Evolutionary conservation across 805 yeast genomes (phyloP), one percentile per base, ranked within the genome.

Genomic region (Vanderwaltozyma yarrowii): DNA sequence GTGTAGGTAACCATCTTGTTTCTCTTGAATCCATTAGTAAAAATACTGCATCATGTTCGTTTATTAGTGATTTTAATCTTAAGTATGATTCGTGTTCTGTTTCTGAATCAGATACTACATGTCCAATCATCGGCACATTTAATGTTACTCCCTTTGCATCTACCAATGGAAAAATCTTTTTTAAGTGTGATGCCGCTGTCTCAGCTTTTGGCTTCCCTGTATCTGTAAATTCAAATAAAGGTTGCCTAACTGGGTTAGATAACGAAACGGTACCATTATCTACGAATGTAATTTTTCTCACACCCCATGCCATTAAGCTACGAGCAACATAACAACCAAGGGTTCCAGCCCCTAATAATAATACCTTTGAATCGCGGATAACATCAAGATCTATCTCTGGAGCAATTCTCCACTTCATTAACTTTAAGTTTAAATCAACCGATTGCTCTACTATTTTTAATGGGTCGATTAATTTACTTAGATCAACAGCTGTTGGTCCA

Each of bases 91-190:
- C 39, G 26, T 54, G 54, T 43, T 78, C 80, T 19, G 55, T 62
- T 0, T 46, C 53, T 46, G 76, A 84, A 45, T 75, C 70, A 0
- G 76, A 70, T 0, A 84, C 62, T 0, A 92, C 80, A 56, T 92
- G 98, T 0, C 97, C 99, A 17, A 87, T 83, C 98, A 92, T 92
- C 1, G 98, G 97, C 3, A 92, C 83, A 43, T 80, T 89, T 23
- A 92, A 47, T 23, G 65, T 62, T 34, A 66, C 56, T 0, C 96
- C 97, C 6, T 51, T 41, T 0, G 87, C 62, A 19, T 71, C 64
- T 7, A 84, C 85, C 0, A 83, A 71, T 0, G 98, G 98, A 45
- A 81, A 88, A 1, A 92, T 77, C 47, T 69, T 73, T 45, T 70
- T 73, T 45, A 92, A 58, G 0, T 86, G 73, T 14, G 64, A 67